Percentiles rank a stretch among this genome's conserved stretches.
Conservation (phyloP, 208 protist species). For the Leishmania amazonensis region DNA sequence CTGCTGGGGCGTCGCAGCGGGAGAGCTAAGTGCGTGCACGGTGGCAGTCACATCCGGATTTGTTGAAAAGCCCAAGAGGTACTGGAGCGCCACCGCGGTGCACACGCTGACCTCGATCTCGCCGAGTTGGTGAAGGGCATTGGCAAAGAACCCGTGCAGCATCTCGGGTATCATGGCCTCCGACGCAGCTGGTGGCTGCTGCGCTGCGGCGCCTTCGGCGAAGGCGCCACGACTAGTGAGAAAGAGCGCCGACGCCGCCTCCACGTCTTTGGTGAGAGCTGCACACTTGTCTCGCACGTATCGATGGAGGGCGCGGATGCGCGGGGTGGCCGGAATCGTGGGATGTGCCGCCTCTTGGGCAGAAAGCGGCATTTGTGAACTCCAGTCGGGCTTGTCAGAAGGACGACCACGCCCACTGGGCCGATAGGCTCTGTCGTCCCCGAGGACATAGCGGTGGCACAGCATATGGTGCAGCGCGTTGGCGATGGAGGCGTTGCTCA, state of each 20-base stretch:
- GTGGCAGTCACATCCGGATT: constrained; percentile 19
- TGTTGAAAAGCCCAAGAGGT: constrained; percentile 36
- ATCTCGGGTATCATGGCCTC: constrained; percentile 40
- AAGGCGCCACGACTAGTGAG: not conserved
- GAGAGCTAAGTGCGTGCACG: constrained; percentile 31
- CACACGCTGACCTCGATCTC: constrained; percentile 67
- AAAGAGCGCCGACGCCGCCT: constrained; percentile 36
- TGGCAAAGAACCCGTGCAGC: constrained; percentile 39
- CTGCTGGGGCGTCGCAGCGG: constrained; percentile 15
- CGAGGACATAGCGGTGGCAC: constrained; percentile 60
- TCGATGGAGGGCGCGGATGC: constrained; percentile 30
- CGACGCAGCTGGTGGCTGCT: constrained; percentile 9
- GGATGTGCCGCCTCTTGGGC: not conserved
- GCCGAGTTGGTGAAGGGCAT: constrained; percentile 46
- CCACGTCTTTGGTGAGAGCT: constrained; percentile 45
- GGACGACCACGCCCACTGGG: not conserved
- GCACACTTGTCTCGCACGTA: constrained; percentile 38
- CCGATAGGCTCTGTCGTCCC: constrained; percentile 11
- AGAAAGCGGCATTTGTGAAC: not conserved
- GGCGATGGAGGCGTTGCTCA: constrained; percentile 53
- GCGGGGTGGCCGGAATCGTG: constrained; percentile 13
- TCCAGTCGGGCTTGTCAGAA: not conserved
- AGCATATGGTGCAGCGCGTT: constrained; percentile 67
- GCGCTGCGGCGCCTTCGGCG: constrained; percentile 2
- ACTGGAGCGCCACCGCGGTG: constrained; percentile 54